These are phyloP conservation scores for Pseudogymnoascus sp. DNA, from an alignment of 2,329 filamentous ascomycete species.

Conservation along the genomic window DNA sequence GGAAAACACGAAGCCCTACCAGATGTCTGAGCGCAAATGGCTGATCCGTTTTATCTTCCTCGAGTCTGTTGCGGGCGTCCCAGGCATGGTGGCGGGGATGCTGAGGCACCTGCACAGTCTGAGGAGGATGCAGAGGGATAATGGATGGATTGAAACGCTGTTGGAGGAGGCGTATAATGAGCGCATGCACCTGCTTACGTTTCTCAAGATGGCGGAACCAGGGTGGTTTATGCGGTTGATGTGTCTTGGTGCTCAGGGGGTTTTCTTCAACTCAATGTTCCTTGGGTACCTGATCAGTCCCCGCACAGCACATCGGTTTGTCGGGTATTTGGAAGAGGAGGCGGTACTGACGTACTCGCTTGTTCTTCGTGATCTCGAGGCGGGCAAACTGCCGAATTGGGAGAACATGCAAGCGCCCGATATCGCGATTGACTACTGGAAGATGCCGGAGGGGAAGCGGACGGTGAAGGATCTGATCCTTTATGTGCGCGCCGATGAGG, in stretches of 20 bases:
- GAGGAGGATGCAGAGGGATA: slow-evolving; percentile 79
- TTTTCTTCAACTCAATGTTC: slow-evolving; percentile 96
- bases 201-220: slow-evolving; percentile 82
- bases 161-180: slow-evolving; percentile 89
- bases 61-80: slow-evolving; percentile 88
- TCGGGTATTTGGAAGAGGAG: slow-evolving; percentile 95
- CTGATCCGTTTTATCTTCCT: slow-evolving; percentile 84
- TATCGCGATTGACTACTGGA: slow-evolving; percentile 86
- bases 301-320: slow-evolving; percentile 84
- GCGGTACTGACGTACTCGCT: slow-evolving; percentile 92
- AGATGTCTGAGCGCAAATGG: slow-evolving; percentile 80
- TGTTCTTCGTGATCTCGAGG: slow-evolving; percentile 77
- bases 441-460: slow-evolving; percentile 74
- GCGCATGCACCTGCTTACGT: slow-evolving; percentile 85
- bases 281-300: slow-evolving; percentile 79
- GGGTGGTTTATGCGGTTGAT: slow-evolving; percentile 79
- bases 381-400: slow-evolving; percentile 78
- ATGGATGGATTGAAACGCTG: slow-evolving; percentile 90
- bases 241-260: slow-evolving; percentile 85
- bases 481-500: slow-evolving; percentile 85
- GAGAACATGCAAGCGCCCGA: slow-evolving; percentile 69
- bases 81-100: slow-evolving; percentile 96
- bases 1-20: slow-evolving; percentile 47
- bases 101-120: slow-evolving; percentile 79
- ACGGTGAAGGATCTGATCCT: slow-evolving; percentile 80